Conservation (phyloP, 108 stramenopile species). For the Skeletonema costatum region DNA sequence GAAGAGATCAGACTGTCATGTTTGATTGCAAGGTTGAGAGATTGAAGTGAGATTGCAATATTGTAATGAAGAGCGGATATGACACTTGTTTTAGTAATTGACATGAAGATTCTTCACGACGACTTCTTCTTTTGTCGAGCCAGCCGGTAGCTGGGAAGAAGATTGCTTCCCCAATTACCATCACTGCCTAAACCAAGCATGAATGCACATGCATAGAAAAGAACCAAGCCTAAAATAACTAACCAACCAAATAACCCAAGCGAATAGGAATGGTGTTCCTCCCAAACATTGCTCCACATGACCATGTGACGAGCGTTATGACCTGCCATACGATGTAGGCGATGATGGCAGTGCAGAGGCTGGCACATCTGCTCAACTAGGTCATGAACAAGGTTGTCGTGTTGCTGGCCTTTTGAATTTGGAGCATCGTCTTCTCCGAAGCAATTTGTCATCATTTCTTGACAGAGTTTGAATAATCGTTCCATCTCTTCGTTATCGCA, state of each 20-base stretch:
- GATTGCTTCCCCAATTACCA: background rate
- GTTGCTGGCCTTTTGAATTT: background rate
- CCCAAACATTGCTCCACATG: slow-evolving; percentile 14
- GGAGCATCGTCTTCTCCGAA: background rate
- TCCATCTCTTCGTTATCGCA: slow-evolving; percentile 9
- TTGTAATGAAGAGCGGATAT: background rate
- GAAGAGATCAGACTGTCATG: slow-evolving; percentile 66
- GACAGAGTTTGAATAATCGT: background rate
- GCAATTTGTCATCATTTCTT: slow-evolving; percentile 1
- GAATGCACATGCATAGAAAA: background rate
- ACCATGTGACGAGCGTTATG: slow-evolving; percentile 10
- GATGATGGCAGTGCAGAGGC: slow-evolving; percentile 8
- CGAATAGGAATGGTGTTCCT: slow-evolving; percentile 4
- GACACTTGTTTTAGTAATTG: background rate
- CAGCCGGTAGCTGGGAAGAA: slow-evolving; percentile 1
- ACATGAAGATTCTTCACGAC: background rate
- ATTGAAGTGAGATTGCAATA: slow-evolving; percentile 6
- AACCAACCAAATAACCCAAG: slow-evolving; percentile 6
- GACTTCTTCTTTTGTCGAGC: slow-evolving; percentile 6
- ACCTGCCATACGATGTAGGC: slow-evolving; percentile 15
- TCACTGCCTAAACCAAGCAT: background rate
- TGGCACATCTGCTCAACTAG: slow-evolving; percentile 6
- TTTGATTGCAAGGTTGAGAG: slow-evolving; percentile 74
- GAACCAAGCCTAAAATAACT: background rate
- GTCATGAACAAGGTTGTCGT: background rate